Conservation (phyloP, 2,329 filamentous ascomycete species). For the Fusarium sp. region DNA sequence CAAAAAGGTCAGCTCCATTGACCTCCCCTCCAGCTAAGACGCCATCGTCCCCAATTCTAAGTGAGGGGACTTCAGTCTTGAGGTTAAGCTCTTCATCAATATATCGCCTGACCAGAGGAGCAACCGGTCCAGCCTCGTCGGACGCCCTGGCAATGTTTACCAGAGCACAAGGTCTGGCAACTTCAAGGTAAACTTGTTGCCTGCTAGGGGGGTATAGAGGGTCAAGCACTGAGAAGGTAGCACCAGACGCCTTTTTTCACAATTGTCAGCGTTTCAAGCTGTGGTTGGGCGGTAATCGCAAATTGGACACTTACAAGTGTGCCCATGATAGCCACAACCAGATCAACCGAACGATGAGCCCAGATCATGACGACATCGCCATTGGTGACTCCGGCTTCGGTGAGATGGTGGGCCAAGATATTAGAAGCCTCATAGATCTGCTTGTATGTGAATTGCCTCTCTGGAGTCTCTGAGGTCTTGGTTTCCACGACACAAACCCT, state of each 20-base stretch:
- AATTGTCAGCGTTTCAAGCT: background rate
- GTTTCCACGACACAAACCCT: conserved; percentile 65
- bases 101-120: conserved; percentile 17
- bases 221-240: conserved; percentile 36
- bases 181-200: conserved; percentile 75
- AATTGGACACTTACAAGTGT: conserved; percentile 49
- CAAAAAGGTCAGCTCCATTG: conserved; percentile 16
- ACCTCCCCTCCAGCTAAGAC: conserved; percentile 23
- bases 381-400: conserved; percentile 75
- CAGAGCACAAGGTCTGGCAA: conserved; percentile 78
- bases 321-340: conserved; percentile 82
- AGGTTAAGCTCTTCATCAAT: conserved; percentile 21
- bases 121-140: conserved; percentile 64
- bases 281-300: background rate
- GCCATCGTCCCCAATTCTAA: conserved; percentile 20
- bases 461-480: conserved; percentile 60
- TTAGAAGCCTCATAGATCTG: conserved; percentile 91
- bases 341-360: conserved; percentile 78
- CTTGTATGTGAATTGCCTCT: conserved; percentile 81
- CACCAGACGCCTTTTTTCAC: conserved; percentile 52
- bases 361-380: conserved; percentile 96
- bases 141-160: conserved; percentile 80
- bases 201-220: conserved; percentile 50
- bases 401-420: conserved; percentile 77
- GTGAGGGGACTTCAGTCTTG: conserved; percentile 23